phyloP scores from a whole-genome alignment of 2,329 filamentous ascomycete genomes.

The Myriosclerotinia duriaeana region DNA sequence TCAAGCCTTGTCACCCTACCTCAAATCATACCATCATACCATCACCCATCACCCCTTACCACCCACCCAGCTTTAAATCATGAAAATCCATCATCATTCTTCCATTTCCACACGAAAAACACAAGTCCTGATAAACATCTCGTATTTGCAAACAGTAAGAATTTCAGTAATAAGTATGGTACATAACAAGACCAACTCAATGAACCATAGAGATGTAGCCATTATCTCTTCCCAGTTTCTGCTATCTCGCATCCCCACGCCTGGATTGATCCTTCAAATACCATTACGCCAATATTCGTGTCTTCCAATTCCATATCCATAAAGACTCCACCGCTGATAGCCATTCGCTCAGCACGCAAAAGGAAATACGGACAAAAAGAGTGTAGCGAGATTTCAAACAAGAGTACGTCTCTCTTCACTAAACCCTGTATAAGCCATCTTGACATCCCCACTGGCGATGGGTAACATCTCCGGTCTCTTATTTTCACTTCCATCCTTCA shows the following conservation, averaged over 20 bases:
- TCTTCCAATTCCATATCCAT: not conserved
- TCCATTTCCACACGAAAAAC: not conserved
- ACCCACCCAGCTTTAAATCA: no score
- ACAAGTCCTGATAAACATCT: not conserved
- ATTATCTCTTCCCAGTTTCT: not conserved
- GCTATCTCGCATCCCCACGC: not conserved
- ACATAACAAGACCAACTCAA: not conserved
- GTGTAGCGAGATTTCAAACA: not conserved
- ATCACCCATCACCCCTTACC: no score
- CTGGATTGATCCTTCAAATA: not conserved
- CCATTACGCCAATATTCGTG: not conserved
- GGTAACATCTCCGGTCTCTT: not conserved
- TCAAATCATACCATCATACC: not conserved
- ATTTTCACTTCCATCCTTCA: conserved; percentile 4
- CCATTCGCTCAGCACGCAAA: not conserved
- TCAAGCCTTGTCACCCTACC: no score
- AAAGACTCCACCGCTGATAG: not conserved
- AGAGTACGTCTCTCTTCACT: not conserved
- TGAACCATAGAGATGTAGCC: not conserved
- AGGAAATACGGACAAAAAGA: not conserved
- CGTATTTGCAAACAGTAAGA: not conserved
- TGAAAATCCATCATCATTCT: not conserved
- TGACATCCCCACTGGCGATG: not conserved
- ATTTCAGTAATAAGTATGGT: not conserved
- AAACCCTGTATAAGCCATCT: not conserved